Conservation (phyloP, 2,329 filamentous ascomycete species). For the Curvularia sp. region DNA sequence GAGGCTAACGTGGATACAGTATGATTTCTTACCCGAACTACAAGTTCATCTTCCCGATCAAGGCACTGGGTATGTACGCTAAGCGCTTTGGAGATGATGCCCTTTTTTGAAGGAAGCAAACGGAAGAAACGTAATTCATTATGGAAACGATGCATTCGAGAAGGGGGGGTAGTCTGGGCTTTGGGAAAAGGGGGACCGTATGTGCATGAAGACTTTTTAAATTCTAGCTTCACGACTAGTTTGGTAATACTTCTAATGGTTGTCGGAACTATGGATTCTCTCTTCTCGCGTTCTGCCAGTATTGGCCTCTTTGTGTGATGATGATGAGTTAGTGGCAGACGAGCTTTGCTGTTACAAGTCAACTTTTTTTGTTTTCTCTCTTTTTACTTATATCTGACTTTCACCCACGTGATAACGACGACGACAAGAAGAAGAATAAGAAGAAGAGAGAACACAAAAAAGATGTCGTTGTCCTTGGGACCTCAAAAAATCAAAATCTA, state of each 20-base stretch:
- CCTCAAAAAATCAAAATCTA: neutral
- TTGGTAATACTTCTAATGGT: neutral
- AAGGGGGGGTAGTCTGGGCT: neutral
- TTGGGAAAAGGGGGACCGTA: neutral
- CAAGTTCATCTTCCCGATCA: constrained; percentile 95
- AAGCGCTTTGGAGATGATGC: constrained; percentile 42
- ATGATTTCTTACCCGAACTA: constrained; percentile 99
- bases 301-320: neutral
- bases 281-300: neutral
- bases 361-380: neutral
- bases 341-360: neutral
- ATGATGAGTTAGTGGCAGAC: no score
- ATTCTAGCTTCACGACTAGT: neutral
- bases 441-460: no score
- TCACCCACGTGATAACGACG: neutral
- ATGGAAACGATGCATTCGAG: neutral
- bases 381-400: neutral
- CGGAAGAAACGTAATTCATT: neutral
- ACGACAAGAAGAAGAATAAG: no score
- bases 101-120: constrained; percentile 19
- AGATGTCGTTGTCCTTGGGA: neutral
- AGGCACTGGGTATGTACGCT: constrained; percentile 90
- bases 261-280: neutral
- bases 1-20: constrained; percentile 52
- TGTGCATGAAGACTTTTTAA: neutral